phyloP scores from a whole-genome alignment of 179 eudicot genomes.

The Silene coronaria region DNA sequence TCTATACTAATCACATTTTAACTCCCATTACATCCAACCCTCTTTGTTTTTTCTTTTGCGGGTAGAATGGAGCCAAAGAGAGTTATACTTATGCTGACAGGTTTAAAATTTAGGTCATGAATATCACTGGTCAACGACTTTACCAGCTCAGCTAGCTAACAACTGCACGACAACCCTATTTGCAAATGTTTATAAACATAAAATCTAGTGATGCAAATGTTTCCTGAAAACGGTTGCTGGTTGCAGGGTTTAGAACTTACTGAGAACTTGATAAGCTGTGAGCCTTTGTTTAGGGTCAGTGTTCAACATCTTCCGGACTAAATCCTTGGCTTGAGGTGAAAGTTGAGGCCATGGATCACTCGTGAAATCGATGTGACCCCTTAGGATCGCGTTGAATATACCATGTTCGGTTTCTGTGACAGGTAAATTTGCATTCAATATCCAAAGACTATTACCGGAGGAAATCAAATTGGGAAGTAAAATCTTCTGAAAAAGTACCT shows the following conservation, averaged over 20 bases:
- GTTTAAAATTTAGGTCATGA: too few species aligned
- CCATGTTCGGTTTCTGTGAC: slow-evolving; percentile 70
- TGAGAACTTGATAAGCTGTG: slow-evolving; percentile 58
- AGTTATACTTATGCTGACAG: too few species aligned
- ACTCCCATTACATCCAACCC: background rate
- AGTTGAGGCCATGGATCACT: slow-evolving; percentile 74
- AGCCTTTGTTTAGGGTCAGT: slow-evolving; percentile 68
- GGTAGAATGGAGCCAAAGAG: too few species aligned
- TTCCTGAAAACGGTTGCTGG: background rate
- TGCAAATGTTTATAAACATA: too few species aligned
- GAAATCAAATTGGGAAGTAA: background rate
- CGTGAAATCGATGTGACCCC: slow-evolving; percentile 60
- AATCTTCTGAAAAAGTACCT: slow-evolving; percentile 22
- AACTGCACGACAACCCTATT: too few species aligned
- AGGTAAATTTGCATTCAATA: background rate
- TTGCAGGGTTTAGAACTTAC: slow-evolving; percentile 28
- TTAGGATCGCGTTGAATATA: slow-evolving; percentile 67
- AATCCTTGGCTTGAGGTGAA: slow-evolving; percentile 65
- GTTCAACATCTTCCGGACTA: slow-evolving; percentile 64
- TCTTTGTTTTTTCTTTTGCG: too few species aligned
- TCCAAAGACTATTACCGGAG: background rate
- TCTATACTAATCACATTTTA: background rate
- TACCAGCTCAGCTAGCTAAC: too few species aligned
- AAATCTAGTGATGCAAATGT: background rate
- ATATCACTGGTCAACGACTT: too few species aligned